Evolutionary conservation across 306 rosid genomes (phyloP).

Genomic region (Acacia acuminata): DNA sequence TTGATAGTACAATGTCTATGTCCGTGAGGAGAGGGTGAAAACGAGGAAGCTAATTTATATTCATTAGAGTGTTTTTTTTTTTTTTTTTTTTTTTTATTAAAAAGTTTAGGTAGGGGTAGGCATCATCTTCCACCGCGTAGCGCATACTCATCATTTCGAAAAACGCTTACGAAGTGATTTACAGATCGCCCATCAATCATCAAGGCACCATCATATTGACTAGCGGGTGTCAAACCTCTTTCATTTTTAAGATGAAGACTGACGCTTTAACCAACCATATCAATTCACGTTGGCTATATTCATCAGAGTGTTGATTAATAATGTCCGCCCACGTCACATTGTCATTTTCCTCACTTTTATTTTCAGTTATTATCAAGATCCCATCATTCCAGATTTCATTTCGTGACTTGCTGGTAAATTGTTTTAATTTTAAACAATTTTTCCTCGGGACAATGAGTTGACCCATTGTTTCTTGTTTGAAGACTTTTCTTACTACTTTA

Average conservation of each 20-base stretch:
- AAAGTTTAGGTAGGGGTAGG: too few relatives aligned
- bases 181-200: too few relatives aligned
- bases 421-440: neutral
- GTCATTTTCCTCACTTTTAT: slow-evolving; percentile 21
- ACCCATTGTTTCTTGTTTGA: neutral
- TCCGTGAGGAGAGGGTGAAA: neutral
- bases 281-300: too few relatives aligned
- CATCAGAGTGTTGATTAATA: neutral
- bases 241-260: too few relatives aligned
- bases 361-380: neutral
- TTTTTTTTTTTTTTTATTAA: too few relatives aligned
- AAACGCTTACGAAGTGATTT: too few relatives aligned
- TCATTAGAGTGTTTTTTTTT: neutral
- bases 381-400: neutral
- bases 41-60: neutral
- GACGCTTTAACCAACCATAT: too few relatives aligned
- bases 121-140: too few relatives aligned
- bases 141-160: too few relatives aligned
- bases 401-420: neutral
- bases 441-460: slow-evolving; percentile 8
- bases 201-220: too few relatives aligned
- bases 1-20: too few relatives aligned
- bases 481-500: neutral
- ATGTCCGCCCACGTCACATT: slow-evolving; percentile 4
- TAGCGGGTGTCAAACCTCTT: too few relatives aligned